A percentile compares a stretch with the other conserved stretches of the same genome.
phyloP scores from a whole-genome alignment of 495 filamentous ascomycete genomes.

The Penicillium samsonianum region DNA sequence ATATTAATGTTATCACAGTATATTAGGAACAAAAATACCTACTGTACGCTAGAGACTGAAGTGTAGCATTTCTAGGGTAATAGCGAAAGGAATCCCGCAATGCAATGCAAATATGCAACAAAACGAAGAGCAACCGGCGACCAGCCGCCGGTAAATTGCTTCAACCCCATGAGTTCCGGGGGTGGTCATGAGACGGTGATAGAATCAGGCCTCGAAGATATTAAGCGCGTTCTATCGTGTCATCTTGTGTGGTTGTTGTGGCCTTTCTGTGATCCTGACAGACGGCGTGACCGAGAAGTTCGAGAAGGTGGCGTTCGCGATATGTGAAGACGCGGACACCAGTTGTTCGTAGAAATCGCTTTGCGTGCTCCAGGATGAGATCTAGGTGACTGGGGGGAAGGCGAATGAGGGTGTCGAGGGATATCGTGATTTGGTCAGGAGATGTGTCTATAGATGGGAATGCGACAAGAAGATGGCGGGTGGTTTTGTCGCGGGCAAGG shows the following conservation, averaged over 20 bases:
- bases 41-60: background rate
- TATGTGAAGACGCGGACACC: constrained; percentile 36
- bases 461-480: constrained; percentile 14
- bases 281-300: constrained; percentile 40
- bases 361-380: constrained; percentile 29
- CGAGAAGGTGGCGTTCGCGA: constrained; percentile 47
- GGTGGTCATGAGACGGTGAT: background rate
- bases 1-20: background rate
- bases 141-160: background rate
- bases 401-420: constrained; percentile 18
- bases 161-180: background rate
- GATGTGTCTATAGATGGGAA: background rate
- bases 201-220: background rate
- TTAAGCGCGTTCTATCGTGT: constrained; percentile 2
- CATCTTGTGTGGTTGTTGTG: background rate
- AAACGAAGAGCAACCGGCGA: background rate
- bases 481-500: constrained; percentile 30
- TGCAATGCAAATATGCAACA: background rate
- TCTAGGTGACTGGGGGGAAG: constrained; percentile 9
- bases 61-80: background rate
- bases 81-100: background rate
- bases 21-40: background rate
- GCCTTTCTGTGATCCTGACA: constrained; percentile 36
- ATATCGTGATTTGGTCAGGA: constrained; percentile 25
- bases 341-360: constrained; percentile 29